Evolutionary conservation across 495 filamentous ascomycete species (phyloP), one percentile per base, ranked within the genome.

Genomic region (Penicillium bovifimosum): DNA sequence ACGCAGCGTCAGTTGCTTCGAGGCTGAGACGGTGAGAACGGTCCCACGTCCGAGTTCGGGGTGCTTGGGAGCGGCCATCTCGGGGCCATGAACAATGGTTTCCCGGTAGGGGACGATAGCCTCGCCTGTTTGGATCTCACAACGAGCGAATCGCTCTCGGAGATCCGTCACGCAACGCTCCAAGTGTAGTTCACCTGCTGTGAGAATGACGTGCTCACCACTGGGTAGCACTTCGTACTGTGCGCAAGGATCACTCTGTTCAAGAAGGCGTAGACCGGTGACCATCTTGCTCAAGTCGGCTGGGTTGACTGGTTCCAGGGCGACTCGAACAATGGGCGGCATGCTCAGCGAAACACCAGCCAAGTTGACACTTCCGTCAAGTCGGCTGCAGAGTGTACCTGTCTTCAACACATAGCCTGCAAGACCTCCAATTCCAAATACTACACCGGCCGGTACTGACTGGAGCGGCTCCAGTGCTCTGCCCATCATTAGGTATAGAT

Each of bases 21-120:
- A 95, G 36, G 84, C 79, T 1, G 91, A 95, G 7, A 80, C 76
- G 1, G 80, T 77, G 16, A 88, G 67, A 0, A 96, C 85, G 0
- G 81, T 85, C 29, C 93, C 93, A 63, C 95, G 79, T n/a, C 91
- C 90, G 18, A 96, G 73, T 4, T 92, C 89, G 51, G 90, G 87
- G 60, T 92, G 87, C 55, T 77, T 91, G 0, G 90, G 87, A 0
- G 91, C 81, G 2, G 90, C 81, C 93, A 98, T 98, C 64, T 98
- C 93, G 13, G 85, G 76, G 1, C 86, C 88, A 41, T 80, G 79
- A 31, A 95, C 85, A 39, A 95, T 96, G 2, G 88, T 90, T 68
- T 99, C 93, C 16, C 91, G 81, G 68, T 96, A 99, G 6, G 93
- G 93, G 5, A 99, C 93, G 47, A 97, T 97, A 2, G 95, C 90